Conservation (phyloP, 1,139 yeast genomes). For the Yarrowia galli region DNA sequence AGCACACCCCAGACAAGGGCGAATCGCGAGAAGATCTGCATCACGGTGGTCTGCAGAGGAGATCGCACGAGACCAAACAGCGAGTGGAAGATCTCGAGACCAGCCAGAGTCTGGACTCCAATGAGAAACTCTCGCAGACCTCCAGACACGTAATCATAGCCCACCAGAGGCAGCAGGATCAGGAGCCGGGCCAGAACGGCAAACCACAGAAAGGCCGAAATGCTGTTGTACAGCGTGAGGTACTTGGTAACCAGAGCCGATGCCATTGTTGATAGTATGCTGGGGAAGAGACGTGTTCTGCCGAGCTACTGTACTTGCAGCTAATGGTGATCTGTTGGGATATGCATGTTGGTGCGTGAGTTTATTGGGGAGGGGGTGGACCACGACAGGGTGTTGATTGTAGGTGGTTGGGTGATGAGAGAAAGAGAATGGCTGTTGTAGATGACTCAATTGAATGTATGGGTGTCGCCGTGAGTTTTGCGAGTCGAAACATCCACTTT, state of each 20-base stretch:
- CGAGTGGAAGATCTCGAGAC: conserved; percentile 82
- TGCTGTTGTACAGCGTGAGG: conserved; percentile 63
- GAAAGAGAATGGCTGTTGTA: neutral
- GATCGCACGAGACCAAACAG: conserved; percentile 78
- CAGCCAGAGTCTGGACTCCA: conserved; percentile 79
- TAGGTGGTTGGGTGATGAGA: neutral
- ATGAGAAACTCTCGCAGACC: conserved; percentile 68
- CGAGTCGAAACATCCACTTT: neutral
- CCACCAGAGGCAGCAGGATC: conserved; percentile 53
- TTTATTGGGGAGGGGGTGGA: neutral
- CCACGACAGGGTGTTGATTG: neutral
- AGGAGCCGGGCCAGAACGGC: conserved; percentile 56
- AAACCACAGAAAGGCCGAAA: conserved; percentile 73
- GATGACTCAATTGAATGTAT: neutral
- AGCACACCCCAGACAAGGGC: conserved; percentile 85
- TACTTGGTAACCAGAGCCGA: conserved; percentile 44
- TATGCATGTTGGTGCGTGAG: neutral
- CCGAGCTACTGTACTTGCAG: neutral
- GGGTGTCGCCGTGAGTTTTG: neutral
- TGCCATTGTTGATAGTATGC: conserved; percentile 20
- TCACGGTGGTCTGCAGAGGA: conserved; percentile 79
- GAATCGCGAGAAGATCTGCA: conserved; percentile 87
- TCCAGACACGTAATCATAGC: conserved; percentile 60
- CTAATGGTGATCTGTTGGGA: conserved; percentile 5
- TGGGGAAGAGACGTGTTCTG: neutral